phyloP scores from a whole-genome alignment of 305 asterid genomes.

The Coffea humblotiana region DNA sequence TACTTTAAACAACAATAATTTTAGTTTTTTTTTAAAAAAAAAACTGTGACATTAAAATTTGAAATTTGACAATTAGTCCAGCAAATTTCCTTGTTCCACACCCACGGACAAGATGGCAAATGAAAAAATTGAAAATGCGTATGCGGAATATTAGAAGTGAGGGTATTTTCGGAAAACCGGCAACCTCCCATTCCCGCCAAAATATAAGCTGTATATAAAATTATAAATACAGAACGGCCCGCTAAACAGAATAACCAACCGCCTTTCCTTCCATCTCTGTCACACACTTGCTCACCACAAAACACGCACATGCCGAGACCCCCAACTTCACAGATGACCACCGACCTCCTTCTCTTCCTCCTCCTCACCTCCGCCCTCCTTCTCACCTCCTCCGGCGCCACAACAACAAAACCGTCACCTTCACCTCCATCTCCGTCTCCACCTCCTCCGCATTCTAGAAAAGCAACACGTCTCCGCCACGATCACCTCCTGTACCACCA shows the following conservation, averaged over 20 bases:
- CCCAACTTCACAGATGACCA: conserved; percentile 32
- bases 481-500: conserved; percentile 17
- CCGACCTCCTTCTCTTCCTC: conserved; percentile 27
- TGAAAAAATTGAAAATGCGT: background rate
- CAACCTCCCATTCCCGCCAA: conserved; percentile 22
- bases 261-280: conserved; percentile 11
- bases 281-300: background rate
- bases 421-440: background rate
- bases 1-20: too few relatives aligned
- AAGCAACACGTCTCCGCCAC: background rate
- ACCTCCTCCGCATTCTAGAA: background rate
- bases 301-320: background rate
- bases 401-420: background rate
- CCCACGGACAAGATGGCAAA: background rate
- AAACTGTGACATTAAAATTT: too few relatives aligned
- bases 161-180: conserved; percentile 1
- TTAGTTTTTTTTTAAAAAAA: too few relatives aligned
- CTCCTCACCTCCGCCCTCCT: conserved; percentile 28
- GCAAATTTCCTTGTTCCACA: too few relatives aligned
- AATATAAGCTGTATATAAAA: background rate
- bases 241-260: conserved; percentile 5
- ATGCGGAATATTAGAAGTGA: too few relatives aligned
- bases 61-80: too few relatives aligned
- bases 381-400: conserved; percentile 17
- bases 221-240: background rate